Evolutionary conservation across 2,329 filamentous ascomycete genomes (phyloP), one percentile per base, ranked within the genome.

Genomic region (Microsporum ferrugineum): DNA sequence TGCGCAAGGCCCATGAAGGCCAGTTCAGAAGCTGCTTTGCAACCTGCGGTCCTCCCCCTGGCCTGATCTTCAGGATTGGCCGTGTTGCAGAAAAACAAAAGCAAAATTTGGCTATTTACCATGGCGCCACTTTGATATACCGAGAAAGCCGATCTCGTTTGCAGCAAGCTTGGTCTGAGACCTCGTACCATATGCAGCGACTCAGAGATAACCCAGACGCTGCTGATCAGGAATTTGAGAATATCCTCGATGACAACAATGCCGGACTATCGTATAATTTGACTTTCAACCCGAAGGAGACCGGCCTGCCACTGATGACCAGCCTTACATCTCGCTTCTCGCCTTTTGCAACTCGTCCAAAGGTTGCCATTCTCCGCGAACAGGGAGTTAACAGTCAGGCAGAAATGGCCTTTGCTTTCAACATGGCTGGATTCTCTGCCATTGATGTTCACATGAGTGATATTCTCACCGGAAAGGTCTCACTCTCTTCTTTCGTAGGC

Each of bases 371-470:
- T 67, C 84, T 99, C 27, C 84, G 94, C 70, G 94, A 97, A 74
- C 91, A 96, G 73, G 94, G 94, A 72, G 89, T 96, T 66, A 97
- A 99, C 76, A 89, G 91, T 47, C 85, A 96, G 69, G 86, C 90
- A n/a, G 94, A 99, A 74, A 95, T 99, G 89, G 94, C 94, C 0
- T 97, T 95, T 70, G 91, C 91, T 57, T 97, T 97, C 81, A 86
- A 88, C 66, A 85, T 86, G 39, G 92, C 94, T 49, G 92, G 92
- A 41, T 97, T 97, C 77, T 87, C 91, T 57, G 85, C 91, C 12
- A 84, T 97, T 55, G 92, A 99, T 70, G 87, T 97, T 1, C 92
- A 96, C 80, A 97, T 99, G 94, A 94, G 88, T 2, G 92, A 97
- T 68, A 81, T 88, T 57, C 86, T 97, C 61, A 85, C 89, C 29